Percentiles rank a stretch among this genome's conserved stretches.
These are phyloP conservation scores for Russula compacta DNA, from an alignment of 768 basidiomycete genomes.

Conservation along the genomic window DNA sequence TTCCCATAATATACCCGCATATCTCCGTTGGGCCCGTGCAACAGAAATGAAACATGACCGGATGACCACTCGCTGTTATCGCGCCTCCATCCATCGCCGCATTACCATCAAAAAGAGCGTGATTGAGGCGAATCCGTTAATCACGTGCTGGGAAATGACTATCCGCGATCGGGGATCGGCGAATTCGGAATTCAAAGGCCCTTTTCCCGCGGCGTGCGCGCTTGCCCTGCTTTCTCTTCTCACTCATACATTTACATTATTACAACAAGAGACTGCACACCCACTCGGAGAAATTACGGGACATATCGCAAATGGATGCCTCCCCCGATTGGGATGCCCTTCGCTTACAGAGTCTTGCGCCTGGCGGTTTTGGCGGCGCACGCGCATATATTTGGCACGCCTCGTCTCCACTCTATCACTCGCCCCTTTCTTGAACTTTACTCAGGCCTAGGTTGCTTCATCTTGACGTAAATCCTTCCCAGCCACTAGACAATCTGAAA, in stretches of 20 bases:
- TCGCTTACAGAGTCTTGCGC: slow-evolving; percentile 39
- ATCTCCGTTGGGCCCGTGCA: background rate
- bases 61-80: background rate
- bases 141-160: slow-evolving; percentile 5
- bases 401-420: slow-evolving; percentile 7
- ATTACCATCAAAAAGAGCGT: background rate
- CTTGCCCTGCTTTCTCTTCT: background rate
- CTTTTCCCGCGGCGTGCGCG: background rate
- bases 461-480: slow-evolving; percentile 20
- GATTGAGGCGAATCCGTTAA: background rate
- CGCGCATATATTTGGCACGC: slow-evolving; percentile 50
- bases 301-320: background rate
- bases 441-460: slow-evolving; percentile 34
- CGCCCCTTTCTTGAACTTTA: slow-evolving; percentile 23
- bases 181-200: slow-evolving; percentile 1
- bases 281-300: background rate
- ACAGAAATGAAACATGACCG: background rate
- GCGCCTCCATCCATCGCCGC: background rate
- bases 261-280: background rate
- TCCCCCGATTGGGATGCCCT: slow-evolving; percentile 38
- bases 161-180: background rate
- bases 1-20: too few species aligned
- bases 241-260: too few species aligned
- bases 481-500: background rate
- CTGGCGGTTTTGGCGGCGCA: slow-evolving; percentile 56